These are phyloP conservation scores for Penicillium sp. DNA, from an alignment of 2,329 filamentous ascomycete species.

Conservation along the genomic window DNA sequence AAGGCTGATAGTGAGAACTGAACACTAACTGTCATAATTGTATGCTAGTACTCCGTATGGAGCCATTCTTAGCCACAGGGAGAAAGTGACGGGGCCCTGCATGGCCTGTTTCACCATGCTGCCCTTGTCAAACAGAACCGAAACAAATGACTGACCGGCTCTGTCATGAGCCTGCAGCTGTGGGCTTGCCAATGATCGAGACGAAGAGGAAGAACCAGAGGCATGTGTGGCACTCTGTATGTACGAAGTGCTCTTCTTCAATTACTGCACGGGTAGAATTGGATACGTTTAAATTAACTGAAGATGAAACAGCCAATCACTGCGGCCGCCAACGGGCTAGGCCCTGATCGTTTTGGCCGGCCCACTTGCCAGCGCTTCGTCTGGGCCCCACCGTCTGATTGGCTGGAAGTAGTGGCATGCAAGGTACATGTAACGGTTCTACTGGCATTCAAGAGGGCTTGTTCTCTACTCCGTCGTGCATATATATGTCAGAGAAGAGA, in stretches of 20 bases:
- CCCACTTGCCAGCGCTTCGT: not conserved
- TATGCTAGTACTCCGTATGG: too few species aligned
- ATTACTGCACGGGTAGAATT: not conserved
- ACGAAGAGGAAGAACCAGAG: not conserved
- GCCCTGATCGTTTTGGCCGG: not conserved
- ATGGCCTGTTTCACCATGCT: conserved; percentile 1
- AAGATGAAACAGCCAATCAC: conserved; percentile 3
- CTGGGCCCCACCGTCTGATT: not conserved
- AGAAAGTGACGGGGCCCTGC: not conserved
- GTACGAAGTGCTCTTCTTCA: not conserved
- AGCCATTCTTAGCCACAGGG: not conserved
- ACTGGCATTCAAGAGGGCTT: not conserved
- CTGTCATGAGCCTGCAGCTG: too few species aligned
- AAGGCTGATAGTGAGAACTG: too few species aligned
- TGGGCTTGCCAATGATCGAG: too few species aligned
- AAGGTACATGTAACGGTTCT: not conserved
- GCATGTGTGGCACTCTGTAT: too few species aligned
- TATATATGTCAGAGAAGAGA: not conserved
- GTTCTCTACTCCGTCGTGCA: not conserved
- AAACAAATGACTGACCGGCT: not conserved
- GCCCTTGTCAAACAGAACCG: conserved; percentile 1
- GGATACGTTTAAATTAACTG: not conserved
- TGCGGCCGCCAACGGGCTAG: conserved; percentile 6
- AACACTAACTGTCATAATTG: too few species aligned
- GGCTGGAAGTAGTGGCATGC: too few species aligned